Percentiles rank a stretch among this genome's conserved stretches.
These are phyloP conservation scores for Scedosporium minutisporum DNA, from an alignment of 2,329 filamentous ascomycete genomes.

Conservation along the genomic window DNA sequence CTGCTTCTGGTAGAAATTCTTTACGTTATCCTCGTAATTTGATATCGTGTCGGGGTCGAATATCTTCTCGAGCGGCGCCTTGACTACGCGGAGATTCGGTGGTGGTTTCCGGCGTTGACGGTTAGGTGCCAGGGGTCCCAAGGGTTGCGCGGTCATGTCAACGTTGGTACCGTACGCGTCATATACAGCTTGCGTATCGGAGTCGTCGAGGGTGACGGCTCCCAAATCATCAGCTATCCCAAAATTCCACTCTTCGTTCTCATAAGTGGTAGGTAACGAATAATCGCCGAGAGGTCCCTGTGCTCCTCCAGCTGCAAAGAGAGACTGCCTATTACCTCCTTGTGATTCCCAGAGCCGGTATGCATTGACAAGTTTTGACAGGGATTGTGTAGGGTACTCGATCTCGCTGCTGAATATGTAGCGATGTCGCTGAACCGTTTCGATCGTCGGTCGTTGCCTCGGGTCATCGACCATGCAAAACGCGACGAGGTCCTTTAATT, in stretches of 20 bases:
- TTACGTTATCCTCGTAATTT: constrained; percentile 54
- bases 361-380: constrained; percentile 58
- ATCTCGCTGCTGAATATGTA: constrained; percentile 56
- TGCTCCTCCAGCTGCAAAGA: constrained; percentile 47
- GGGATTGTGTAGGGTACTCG: constrained; percentile 52
- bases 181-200: constrained; percentile 48
- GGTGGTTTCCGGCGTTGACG: constrained; percentile 2
- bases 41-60: constrained; percentile 58
- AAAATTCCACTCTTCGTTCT: constrained; percentile 57
- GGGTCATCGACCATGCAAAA: constrained; percentile 65
- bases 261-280: constrained; percentile 31
- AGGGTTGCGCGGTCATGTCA: constrained; percentile 32
- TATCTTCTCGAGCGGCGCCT: constrained; percentile 52
- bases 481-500: constrained; percentile 59
- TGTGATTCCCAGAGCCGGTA: constrained; percentile 69
- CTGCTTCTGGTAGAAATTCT: constrained; percentile 44
- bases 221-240: constrained; percentile 57
- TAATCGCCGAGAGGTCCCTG: constrained; percentile 36
- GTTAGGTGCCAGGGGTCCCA: constrained; percentile 44
- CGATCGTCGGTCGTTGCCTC: constrained; percentile 57
- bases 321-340: constrained; percentile 60
- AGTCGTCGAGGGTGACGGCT: constrained; percentile 40
- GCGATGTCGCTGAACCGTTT: constrained; percentile 58
- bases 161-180: constrained; percentile 51
- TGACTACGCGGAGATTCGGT: constrained; percentile 21